phyloP scores from a whole-genome alignment of 306 rosid species.

The Casuarina equisetifolia region DNA sequence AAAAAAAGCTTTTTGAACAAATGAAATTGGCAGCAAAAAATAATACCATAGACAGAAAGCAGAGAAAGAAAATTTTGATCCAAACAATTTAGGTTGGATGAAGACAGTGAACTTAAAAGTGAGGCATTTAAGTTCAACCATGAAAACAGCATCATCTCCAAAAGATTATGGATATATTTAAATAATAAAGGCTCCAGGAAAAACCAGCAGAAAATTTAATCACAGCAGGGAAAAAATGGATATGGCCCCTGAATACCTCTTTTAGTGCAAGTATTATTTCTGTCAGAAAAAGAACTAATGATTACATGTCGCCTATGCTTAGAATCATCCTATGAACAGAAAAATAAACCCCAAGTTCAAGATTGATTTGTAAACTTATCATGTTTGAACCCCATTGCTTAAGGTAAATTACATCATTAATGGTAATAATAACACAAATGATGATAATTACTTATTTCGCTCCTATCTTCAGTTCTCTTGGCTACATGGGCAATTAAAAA shows the following conservation, averaged over 20 bases:
- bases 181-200: too few species aligned
- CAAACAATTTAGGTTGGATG: too few species aligned
- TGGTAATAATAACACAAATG: not conserved
- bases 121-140: too few species aligned
- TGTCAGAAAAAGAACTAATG: slow-evolving; percentile 55
- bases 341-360: not conserved
- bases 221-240: too few species aligned
- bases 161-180: too few species aligned
- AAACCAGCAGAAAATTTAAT: too few species aligned
- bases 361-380: not conserved
- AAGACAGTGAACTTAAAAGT: too few species aligned
- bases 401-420: not conserved
- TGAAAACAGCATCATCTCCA: too few species aligned
- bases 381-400: not conserved
- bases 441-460: not conserved
- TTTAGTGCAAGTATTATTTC: slow-evolving; percentile 92
- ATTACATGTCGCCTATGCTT: slow-evolving; percentile 34
- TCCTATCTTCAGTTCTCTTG: slow-evolving; percentile 38
- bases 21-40: not conserved
- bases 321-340: slow-evolving; percentile 33
- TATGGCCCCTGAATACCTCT: slow-evolving; percentile 51
- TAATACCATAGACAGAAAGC: not conserved
- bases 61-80: not conserved
- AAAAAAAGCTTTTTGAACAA: not conserved
- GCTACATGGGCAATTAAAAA: slow-evolving; percentile 58